These are phyloP conservation scores for Boletus coffeatus DNA, from an alignment of 1,284 basidiomycete genomes.

Conservation along the genomic window DNA sequence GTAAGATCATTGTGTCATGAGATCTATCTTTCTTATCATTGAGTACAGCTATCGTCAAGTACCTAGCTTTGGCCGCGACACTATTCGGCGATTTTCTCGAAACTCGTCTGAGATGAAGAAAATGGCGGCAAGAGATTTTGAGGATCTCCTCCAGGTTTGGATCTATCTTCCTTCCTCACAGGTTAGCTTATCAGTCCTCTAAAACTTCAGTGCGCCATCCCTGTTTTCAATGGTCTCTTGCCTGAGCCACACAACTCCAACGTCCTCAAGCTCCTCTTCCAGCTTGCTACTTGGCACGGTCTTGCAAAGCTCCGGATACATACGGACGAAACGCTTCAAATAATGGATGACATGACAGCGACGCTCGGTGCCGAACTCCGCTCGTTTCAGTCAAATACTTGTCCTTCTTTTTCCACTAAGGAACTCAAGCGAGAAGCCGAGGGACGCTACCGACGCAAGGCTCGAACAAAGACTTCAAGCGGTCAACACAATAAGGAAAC, in stretches of 20 bases:
- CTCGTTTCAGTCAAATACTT: not conserved
- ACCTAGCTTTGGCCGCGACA: not conserved
- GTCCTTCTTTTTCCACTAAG: not conserved
- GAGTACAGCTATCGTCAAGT: not conserved
- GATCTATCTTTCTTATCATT: not conserved
- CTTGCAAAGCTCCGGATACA: not conserved
- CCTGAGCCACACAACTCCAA: not conserved
- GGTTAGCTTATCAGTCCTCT: too few species aligned
- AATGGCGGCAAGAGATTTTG: not conserved
- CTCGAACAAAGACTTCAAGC: not conserved
- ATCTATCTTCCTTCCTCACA: not conserved
- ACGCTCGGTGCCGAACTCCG: not conserved
- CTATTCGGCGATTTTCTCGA: not conserved
- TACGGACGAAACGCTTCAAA: not conserved
- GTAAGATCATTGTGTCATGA: not conserved
- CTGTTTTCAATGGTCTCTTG: not conserved
- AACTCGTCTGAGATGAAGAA: not conserved
- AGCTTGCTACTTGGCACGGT: not conserved
- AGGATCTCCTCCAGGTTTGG: not conserved
- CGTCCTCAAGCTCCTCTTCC: not conserved
- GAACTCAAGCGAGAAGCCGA: not conserved
- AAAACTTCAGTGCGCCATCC: not conserved
- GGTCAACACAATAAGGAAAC: not conserved
- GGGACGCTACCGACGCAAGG: not conserved
- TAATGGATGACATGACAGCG: not conserved